Evolutionary conservation across 2,329 filamentous ascomycete genomes (phyloP).

Genomic region (Aureobasidium melanogenum): DNA sequence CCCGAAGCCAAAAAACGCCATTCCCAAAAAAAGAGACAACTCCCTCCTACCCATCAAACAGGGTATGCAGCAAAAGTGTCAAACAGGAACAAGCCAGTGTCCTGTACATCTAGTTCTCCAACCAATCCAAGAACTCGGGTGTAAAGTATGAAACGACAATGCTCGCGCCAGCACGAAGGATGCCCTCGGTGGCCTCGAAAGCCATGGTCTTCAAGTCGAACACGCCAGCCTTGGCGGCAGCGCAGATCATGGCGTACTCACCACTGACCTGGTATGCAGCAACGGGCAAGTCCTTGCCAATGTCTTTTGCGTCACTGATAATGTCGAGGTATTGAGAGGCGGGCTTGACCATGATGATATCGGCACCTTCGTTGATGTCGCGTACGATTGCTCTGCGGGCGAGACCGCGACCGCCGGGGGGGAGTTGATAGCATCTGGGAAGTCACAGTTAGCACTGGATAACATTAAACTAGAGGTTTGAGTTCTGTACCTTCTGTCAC

Average conservation of each 20-base stretch:
- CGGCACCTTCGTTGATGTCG: slow-evolving; percentile 87
- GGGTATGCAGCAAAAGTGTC: not conserved
- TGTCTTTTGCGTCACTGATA: slow-evolving; percentile 92
- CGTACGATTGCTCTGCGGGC: slow-evolving; percentile 82
- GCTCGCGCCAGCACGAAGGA: slow-evolving; percentile 82
- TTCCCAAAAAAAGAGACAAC: not conserved
- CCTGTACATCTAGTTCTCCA: slow-evolving; percentile 27
- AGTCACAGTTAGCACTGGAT: not conserved
- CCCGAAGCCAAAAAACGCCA: not conserved
- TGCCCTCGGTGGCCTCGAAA: slow-evolving; percentile 88
- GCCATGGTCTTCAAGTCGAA: slow-evolving; percentile 94
- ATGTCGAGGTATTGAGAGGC: slow-evolving; percentile 94
- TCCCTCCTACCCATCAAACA: not conserved
- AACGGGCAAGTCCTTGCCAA: slow-evolving; percentile 83
- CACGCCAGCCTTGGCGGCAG: slow-evolving; percentile 87
- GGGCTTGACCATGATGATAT: slow-evolving; percentile 99
- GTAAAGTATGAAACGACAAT: slow-evolving; percentile 95
- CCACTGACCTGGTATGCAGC: slow-evolving; percentile 96
- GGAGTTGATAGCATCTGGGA: slow-evolving; percentile 80
- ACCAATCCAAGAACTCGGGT: slow-evolving; percentile 63
- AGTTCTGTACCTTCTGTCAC: slow-evolving; percentile 54
- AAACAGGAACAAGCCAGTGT: not conserved
- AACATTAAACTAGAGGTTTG: not conserved
- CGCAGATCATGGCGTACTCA: slow-evolving; percentile 97
- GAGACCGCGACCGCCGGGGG: slow-evolving; percentile 82